Evolutionary conservation across 306 rosid genomes (phyloP).

Genomic region (Lathyrus oleraceus): DNA sequence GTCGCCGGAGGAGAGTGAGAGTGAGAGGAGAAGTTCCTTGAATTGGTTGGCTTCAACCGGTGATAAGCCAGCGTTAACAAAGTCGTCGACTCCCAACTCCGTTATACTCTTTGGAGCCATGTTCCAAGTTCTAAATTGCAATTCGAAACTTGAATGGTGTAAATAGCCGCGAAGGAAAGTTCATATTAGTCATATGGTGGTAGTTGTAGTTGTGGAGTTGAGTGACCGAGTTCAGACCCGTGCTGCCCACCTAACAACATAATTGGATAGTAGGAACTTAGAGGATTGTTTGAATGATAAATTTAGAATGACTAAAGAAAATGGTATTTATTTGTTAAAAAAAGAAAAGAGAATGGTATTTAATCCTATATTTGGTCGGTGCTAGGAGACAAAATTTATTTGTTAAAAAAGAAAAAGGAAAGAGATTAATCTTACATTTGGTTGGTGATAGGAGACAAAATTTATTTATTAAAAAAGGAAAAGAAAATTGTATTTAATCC

Average conservation of each 20-base stretch:
- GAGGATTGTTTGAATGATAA: too few species aligned
- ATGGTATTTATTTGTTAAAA: too few species aligned
- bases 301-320: too few species aligned
- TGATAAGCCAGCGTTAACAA: conserved; percentile 53
- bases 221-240: neutral
- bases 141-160: neutral
- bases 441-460: too few species aligned
- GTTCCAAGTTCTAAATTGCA: neutral
- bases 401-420: too few species aligned
- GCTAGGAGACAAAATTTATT: too few species aligned
- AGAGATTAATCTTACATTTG: too few species aligned
- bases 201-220: neutral
- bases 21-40: neutral
- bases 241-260: neutral
- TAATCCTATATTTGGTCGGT: too few species aligned
- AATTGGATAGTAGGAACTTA: too few species aligned
- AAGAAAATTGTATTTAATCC: too few species aligned
- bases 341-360: too few species aligned
- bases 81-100: conserved; percentile 55
- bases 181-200: neutral
- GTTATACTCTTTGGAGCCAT: conserved; percentile 43
- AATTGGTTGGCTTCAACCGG: conserved; percentile 52
- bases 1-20: neutral
- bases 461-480: too few species aligned
- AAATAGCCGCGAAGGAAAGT: neutral